phyloP scores from a whole-genome alignment of 1,284 basidiomycete species.

The Cryptococcus sp. region DNA sequence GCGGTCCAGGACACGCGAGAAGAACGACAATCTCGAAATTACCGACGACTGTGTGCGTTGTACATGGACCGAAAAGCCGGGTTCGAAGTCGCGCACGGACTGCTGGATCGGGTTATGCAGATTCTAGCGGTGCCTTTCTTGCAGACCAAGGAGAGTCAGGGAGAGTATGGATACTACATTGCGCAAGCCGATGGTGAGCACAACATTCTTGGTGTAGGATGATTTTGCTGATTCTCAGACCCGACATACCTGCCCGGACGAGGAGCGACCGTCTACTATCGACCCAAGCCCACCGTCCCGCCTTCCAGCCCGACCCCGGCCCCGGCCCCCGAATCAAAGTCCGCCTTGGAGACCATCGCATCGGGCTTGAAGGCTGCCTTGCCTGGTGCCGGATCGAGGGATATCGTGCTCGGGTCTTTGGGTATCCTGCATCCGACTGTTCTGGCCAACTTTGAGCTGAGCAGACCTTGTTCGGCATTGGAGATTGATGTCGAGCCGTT shows the following conservation, averaged over 20 bases:
- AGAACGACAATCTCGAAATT: conserved; percentile 83
- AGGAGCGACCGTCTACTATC: conserved; percentile 83
- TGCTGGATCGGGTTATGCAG: conserved; percentile 90
- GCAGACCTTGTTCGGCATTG: conserved; percentile 89
- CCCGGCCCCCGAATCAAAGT: conserved; percentile 11
- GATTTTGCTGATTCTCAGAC: conserved; percentile 52
- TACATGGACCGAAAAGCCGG: conserved; percentile 96
- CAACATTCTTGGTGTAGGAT: background rate
- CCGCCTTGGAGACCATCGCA: conserved; percentile 42
- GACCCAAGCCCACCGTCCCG: conserved; percentile 52
- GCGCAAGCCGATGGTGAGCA: conserved; percentile 70
- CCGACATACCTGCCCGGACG: conserved; percentile 91
- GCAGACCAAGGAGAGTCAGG: conserved; percentile 54
- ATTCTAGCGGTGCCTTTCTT: conserved; percentile 86
- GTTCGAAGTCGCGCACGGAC: conserved; percentile 93
- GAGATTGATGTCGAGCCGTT: conserved; percentile 93
- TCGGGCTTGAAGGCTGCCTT: conserved; percentile 46
- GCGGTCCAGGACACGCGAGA: conserved; percentile 73
- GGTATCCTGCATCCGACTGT: conserved; percentile 88
- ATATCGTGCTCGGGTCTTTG: conserved; percentile 71
- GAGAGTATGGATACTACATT: conserved; percentile 81
- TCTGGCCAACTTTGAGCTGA: conserved; percentile 86
- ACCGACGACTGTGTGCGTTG: conserved; percentile 78
- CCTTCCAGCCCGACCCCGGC: conserved; percentile 29
- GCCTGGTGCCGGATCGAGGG: conserved; percentile 41